Percentiles rank a stretch among this genome's conserved stretches.
Evolutionary conservation across 1,284 basidiomycete species (phyloP).

Genomic region (Ganoderma sp.): DNA sequence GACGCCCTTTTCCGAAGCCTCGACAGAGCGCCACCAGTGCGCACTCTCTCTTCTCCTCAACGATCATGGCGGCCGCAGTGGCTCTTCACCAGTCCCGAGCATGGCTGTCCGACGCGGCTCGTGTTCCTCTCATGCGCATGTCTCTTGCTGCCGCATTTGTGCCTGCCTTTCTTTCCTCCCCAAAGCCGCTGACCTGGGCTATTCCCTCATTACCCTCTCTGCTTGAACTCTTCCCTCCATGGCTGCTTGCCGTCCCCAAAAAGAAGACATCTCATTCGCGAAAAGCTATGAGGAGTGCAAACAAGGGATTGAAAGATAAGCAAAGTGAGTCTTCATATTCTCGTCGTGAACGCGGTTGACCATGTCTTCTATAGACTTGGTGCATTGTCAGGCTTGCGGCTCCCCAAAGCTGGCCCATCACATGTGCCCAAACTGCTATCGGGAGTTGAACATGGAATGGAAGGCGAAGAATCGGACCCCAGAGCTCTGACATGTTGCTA

Average conservation of each 20-base stretch:
- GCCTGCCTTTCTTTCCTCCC: slow-evolving; percentile 41
- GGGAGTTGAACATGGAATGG: slow-evolving; percentile 73
- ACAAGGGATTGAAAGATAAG: slow-evolving; percentile 96
- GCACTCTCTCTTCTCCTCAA: slow-evolving; percentile 15
- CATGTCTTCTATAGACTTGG: slow-evolving; percentile 68
- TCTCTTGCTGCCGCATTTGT: slow-evolving; percentile 40
- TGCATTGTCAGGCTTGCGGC: slow-evolving; percentile 92
- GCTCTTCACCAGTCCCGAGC: slow-evolving; percentile 45
- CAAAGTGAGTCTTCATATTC: slow-evolving; percentile 66
- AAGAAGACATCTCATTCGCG: slow-evolving; percentile 93
- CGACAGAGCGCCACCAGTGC: background rate
- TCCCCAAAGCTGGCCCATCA: slow-evolving; percentile 89
- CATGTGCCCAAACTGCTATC: slow-evolving; percentile 87
- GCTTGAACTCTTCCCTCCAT: slow-evolving; percentile 84
- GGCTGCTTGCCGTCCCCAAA: slow-evolving; percentile 93
- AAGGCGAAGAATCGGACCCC: slow-evolving; percentile 45
- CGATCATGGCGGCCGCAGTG: slow-evolving; percentile 49
- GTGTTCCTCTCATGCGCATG: slow-evolving; percentile 44
- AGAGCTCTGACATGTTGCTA: slow-evolving; percentile 9
- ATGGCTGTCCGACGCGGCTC: slow-evolving; percentile 43
- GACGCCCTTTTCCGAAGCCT: slow-evolving; percentile 10
- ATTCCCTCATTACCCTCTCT: slow-evolving; percentile 65
- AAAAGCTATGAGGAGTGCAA: slow-evolving; percentile 93
- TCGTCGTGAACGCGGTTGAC: slow-evolving; percentile 10
- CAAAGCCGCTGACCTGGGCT: slow-evolving; percentile 49